phyloP scores from a whole-genome alignment of 345 rosid species.

The Jatropha curcas region DNA sequence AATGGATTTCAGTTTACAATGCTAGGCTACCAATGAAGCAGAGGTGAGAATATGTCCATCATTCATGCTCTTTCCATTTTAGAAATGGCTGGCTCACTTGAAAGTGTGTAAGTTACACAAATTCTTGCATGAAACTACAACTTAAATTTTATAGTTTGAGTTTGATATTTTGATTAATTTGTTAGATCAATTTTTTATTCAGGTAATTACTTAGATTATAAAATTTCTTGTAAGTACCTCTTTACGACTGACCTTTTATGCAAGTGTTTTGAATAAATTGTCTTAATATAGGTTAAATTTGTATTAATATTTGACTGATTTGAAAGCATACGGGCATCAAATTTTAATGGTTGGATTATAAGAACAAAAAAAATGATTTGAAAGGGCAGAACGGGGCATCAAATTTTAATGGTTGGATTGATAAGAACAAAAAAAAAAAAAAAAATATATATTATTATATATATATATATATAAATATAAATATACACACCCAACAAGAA shows the following conservation, averaged over 20 bases:
- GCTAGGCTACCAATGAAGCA: conserved; percentile 41
- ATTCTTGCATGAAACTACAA: not conserved
- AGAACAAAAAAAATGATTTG: too few species aligned
- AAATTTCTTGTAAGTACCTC: not conserved
- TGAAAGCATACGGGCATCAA: too few species aligned
- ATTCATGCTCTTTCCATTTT: not conserved
- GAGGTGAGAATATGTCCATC: conserved; percentile 15
- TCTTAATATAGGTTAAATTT: too few species aligned
- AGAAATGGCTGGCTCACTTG: not conserved
- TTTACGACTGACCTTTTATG: not conserved
- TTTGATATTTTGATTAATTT: not conserved
- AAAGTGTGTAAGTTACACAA: not conserved
- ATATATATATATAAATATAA: too few species aligned
- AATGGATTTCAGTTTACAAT: conserved; percentile 38
- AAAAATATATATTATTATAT: too few species aligned
- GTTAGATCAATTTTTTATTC: not conserved
- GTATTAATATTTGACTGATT: too few species aligned
- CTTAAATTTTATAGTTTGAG: not conserved
- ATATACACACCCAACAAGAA: too few species aligned
- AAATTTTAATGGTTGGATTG: too few species aligned
- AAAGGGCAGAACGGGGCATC: too few species aligned
- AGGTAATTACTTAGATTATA: not conserved
- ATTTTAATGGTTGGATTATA: too few species aligned
- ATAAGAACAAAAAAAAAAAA: too few species aligned
- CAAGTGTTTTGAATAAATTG: not conserved